phyloP scores from a whole-genome alignment of 2,329 filamentous ascomycete genomes.

The Penicillium aurantiogriseum region DNA sequence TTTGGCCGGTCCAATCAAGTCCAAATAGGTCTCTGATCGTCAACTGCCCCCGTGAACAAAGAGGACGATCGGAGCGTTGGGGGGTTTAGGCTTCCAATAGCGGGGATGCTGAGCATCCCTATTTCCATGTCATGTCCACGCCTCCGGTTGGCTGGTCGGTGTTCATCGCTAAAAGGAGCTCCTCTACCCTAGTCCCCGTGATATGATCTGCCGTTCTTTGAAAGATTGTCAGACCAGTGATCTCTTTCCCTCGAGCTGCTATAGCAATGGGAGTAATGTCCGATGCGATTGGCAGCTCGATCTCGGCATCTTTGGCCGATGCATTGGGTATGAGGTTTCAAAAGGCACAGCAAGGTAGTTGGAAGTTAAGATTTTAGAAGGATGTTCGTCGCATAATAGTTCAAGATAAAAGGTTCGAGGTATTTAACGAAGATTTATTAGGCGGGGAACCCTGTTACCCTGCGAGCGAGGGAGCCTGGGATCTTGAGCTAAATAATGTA shows the following conservation, averaged over 20 bases:
- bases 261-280: background rate
- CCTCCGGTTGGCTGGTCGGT: background rate
- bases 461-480: background rate
- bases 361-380: background rate
- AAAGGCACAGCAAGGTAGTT: background rate
- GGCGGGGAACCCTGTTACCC: background rate
- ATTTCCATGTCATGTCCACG: background rate
- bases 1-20: conserved; percentile 2
- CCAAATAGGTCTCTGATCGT: background rate
- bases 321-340: background rate
- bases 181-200: background rate
- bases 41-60: conserved; percentile 9
- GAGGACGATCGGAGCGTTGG: conserved; percentile 1
- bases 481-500: background rate
- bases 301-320: background rate
- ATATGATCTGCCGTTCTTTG: background rate
- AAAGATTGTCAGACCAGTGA: background rate
- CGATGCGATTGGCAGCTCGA: background rate
- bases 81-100: background rate
- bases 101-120: background rate
- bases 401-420: background rate
- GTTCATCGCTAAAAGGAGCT: conserved; percentile 1
- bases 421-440: background rate
- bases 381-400: background rate
- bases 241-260: background rate